Conservation (phyloP, 208 protist genomes). For the Leishmania martiniquensis region DNA sequence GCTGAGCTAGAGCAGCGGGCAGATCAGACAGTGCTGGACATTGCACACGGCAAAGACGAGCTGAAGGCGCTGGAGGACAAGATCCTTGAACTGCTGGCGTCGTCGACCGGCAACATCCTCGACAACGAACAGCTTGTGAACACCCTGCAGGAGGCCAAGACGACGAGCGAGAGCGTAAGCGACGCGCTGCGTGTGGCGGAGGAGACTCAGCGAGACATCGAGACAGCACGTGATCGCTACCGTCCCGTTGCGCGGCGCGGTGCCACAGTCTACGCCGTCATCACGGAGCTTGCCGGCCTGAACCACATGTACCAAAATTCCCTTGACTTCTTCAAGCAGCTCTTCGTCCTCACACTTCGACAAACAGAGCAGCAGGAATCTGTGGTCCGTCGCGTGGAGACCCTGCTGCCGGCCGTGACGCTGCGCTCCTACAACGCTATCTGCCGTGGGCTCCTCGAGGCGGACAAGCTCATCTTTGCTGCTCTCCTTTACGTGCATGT, state of each 20-base stretch:
- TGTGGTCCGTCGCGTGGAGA: conserved; percentile 75
- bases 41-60: conserved; percentile 95
- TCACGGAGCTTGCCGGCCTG: conserved; percentile 89
- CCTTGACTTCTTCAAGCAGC: conserved; percentile 92
- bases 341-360: conserved; percentile 92
- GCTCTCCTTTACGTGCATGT: conserved; percentile 94
- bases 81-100: conserved; percentile 93
- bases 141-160: conserved; percentile 94
- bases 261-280: conserved; percentile 95
- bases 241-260: conserved; percentile 93
- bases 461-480: conserved; percentile 96
- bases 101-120: conserved; percentile 95
- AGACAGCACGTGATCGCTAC: conserved; percentile 93
- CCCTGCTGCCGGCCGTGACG: conserved; percentile 88
- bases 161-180: conserved; percentile 91
- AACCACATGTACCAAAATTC: conserved; percentile 97
- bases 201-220: conserved; percentile 95
- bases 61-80: conserved; percentile 94
- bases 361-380: conserved; percentile 82
- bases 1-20: conserved; percentile 93
- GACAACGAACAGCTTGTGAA: conserved; percentile 97
- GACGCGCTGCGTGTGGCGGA: conserved; percentile 91
- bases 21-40: conserved; percentile 93
- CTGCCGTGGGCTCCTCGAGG: conserved; percentile 96
- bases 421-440: conserved; percentile 93